These are phyloP conservation scores for Trichophyton simii DNA, from an alignment of 2,329 filamentous ascomycete genomes.

Conservation along the genomic window DNA sequence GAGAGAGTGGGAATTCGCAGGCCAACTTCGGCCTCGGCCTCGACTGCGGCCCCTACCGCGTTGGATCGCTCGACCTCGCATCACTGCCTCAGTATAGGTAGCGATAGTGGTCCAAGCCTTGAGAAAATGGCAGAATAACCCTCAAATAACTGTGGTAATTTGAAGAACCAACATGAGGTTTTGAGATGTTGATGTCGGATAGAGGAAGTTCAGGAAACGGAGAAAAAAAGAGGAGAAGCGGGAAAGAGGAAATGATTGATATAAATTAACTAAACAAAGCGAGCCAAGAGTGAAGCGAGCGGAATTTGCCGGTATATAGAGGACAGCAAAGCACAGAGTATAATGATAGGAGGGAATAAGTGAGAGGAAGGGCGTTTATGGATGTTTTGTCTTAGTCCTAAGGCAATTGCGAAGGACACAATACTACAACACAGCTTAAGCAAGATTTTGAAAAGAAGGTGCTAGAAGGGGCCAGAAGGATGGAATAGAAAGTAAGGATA, in stretches of 20 bases:
- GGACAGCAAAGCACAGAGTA: neutral
- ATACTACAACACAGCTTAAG: neutral
- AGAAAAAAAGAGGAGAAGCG: neutral
- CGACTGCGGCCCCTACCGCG: neutral
- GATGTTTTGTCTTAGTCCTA: neutral
- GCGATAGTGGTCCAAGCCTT: neutral
- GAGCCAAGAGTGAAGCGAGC: neutral
- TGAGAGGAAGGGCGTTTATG: neutral
- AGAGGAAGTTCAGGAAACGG: neutral
- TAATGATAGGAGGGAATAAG: neutral
- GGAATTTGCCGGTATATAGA: neutral
- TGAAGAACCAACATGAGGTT: neutral
- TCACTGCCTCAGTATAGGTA: neutral
- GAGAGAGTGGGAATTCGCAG: neutral
- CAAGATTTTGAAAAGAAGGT: neutral
- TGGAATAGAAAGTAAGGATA: neutral
- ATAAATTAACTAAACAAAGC: neutral
- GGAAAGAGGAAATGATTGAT: too few relatives aligned
- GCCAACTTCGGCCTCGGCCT: neutral
- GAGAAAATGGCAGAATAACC: neutral
- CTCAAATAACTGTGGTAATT: neutral
- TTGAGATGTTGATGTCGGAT: neutral
- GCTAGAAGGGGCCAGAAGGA: neutral
- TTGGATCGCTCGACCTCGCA: slow-evolving; percentile 3
- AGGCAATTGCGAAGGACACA: neutral